phyloP scores from a whole-genome alignment of 768 basidiomycete species.

The Cystobasidium ongulense region DNA sequence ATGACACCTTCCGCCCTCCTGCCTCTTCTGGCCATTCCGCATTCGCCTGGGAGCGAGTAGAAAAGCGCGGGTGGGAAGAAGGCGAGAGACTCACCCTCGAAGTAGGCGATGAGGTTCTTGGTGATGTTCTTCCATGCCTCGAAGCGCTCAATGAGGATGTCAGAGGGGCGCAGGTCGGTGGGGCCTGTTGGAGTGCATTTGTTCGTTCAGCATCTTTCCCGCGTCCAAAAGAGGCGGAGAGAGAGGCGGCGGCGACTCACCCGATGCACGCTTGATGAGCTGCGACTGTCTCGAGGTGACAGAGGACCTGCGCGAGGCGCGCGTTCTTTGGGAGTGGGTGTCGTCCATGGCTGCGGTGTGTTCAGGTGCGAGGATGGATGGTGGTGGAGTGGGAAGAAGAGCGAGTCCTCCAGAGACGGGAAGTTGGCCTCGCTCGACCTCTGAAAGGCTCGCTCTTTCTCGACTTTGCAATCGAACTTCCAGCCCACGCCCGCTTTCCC shows the following conservation, averaged over 20 bases:
- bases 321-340: neutral
- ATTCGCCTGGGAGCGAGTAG: neutral
- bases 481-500: too few species aligned
- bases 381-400: neutral
- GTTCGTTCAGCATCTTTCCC: neutral
- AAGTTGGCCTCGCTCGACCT: too few species aligned
- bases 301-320: conserved; percentile 10
- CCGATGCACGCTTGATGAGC: conserved; percentile 24
- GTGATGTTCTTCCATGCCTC: conserved; percentile 41
- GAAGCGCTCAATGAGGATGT: conserved; percentile 81
- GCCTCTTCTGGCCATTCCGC: neutral
- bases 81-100: conserved; percentile 32
- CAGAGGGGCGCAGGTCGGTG: conserved; percentile 69
- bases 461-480: too few species aligned
- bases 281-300: conserved; percentile 25
- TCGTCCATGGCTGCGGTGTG: conserved; percentile 13
- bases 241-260: neutral
- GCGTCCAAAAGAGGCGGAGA: neutral
- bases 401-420: neutral
- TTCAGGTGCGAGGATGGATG: neutral
- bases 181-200: conserved; percentile 1
- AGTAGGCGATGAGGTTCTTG: conserved; percentile 41
- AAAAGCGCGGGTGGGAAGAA: neutral
- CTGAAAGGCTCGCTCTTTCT: too few species aligned
- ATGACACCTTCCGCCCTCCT: neutral